phyloP scores from a whole-genome alignment of 148 eudicot genomes.

The Dianthus caryophyllus region DNA sequence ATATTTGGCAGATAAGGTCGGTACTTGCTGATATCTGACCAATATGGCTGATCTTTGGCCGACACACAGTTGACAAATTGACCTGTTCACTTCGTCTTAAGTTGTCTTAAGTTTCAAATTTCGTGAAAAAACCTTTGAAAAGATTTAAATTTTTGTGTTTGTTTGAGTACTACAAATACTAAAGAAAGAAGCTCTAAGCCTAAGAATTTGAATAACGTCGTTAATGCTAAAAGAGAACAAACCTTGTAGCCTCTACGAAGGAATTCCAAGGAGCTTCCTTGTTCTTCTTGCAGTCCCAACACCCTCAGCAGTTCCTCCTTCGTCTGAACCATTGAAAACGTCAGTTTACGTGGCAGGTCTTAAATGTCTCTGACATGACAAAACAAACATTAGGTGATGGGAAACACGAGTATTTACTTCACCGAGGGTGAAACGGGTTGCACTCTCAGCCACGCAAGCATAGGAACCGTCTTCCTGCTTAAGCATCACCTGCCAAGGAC shows the following conservation, averaged over 20 bases:
- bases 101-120: no score
- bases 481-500: conserved; percentile 99
- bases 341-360: background rate
- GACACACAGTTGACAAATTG: no score
- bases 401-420: conserved; percentile 51
- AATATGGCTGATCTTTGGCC: no score
- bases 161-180: no score
- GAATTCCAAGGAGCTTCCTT: conserved; percentile 89
- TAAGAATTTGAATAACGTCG: background rate
- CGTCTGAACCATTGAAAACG: conserved; percentile 45
- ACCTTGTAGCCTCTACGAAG: conserved; percentile 97
- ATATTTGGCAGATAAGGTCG: no score
- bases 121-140: no score
- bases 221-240: conserved; percentile 11
- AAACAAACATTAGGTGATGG: background rate
- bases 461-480: conserved; percentile 86
- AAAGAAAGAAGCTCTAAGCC: background rate
- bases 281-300: conserved; percentile 89
- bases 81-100: no score
- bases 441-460: conserved; percentile 95
- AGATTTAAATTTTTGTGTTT: no score
- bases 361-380: background rate
- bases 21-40: no score
- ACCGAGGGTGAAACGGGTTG: conserved; percentile 79
- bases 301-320: conserved; percentile 97